Base-by-base conservation (phyloP, 352 stramenopile genomes). In the Phytophthora pisi region DNA sequence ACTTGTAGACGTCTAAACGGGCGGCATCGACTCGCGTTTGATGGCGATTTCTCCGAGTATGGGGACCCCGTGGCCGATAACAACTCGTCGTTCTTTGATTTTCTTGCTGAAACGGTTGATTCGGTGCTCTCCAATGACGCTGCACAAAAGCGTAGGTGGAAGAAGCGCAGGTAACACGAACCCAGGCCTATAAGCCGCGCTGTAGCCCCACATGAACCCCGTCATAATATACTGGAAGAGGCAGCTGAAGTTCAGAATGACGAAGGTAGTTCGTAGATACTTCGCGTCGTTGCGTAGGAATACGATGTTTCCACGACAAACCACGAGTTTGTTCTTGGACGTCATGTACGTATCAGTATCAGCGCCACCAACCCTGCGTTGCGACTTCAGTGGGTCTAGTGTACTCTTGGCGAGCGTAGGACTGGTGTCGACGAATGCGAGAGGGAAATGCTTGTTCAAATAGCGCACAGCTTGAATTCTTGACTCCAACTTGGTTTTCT, bases 141-240 rank as follows among this genome's bases (percentile, higher is more conserved):
- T 47, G 53, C 53, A 58, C 4, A 63, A 4, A 13, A 68, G 53
- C 0, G 34, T 52, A 36, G 61, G 53, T 2, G 54, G 61, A n/a
- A 68, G 45, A 18, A 66, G 40, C 26, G 26, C 38, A 28, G 50
- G 49, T 23, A 60, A 16, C 20, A 57, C 24, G 52, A 65, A 52
- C 26, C 24, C 46, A 52, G 49, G 49, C 4, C 58, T 34, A 6
- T 47, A 52, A 34, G 47, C 23, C 13, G 45, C 57, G 15, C 53
- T 47, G 28, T 57, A 64, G 11, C 16, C 47, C 57, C 58, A 58
- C 58, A 58, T 58, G 16, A 46, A 65, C 16, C 47, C 49, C 6
- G 36, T 26, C 58, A 65, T 65, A 2, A 58, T 6, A 28, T 52
- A 66, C 16, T 52, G 49, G 7, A 59, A 49, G 24, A 66, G 24